Base-by-base conservation (phyloP, 805 yeast species). In the Candida awuae region DNA sequence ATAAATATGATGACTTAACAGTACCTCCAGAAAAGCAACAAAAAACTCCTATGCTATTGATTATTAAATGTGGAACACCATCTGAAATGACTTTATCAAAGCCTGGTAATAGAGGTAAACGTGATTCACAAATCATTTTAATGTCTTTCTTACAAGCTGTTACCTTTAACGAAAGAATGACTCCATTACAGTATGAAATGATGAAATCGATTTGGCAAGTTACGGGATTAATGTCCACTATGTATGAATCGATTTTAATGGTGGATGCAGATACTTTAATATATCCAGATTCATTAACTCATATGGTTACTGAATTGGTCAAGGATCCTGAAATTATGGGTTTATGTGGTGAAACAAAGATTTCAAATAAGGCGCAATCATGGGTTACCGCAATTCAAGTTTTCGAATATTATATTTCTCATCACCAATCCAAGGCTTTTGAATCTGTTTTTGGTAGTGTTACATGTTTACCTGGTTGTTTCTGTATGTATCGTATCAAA, bases 351-450 rank as follows among this genome's bases (percentile, higher is more conserved):
- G 97, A 87, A 57, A 87, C 97, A 0, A 86, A 84, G 59, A 87
- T 87, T 51, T 75, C 94, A 5, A 87, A 87, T 59, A 87, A 87
- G 58, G 58, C 70, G 3, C 78, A 74, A 43, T 74, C 87, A 12
- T 87, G 95, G 95, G 95, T 86, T 13, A 84, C 95, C 1, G 82
- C 84, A 28, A 87, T 87, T 54, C 97, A 87, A 64, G 96, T 87
- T 20, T 87, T 87, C 58, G 96, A 87, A 54, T 87, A 87, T 58
- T 87, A 80, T 61, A 84, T 87, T 46, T 86, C 95, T 4, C 96
- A 87, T 62, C 97, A 87, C 63, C 95, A 84, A 56, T 77, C 95
- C 1, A 87, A 87, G 60, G 95, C 95, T 0, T 87, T 87, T 59
- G 97, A 87, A 62, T 80, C 94, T n/a, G 88, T 83, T 2, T 87